Conservation (phyloP, 345 rosid species). For the Eucalyptus pauciflora region DNA sequence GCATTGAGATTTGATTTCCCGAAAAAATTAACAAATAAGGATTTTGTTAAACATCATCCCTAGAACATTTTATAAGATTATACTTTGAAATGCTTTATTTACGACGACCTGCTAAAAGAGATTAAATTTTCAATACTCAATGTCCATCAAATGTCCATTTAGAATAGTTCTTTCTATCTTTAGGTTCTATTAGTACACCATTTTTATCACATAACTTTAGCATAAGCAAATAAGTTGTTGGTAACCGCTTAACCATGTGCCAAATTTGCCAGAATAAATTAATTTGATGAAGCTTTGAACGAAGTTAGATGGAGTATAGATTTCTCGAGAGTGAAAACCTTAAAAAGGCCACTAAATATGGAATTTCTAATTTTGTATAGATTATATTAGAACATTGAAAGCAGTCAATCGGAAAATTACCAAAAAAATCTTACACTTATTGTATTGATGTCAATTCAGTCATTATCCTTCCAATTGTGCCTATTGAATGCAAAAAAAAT, state of each 20-base stretch:
- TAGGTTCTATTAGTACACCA: not conserved
- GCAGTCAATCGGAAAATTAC: rapidly evolving
- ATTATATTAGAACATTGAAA: not conserved
- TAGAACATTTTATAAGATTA: not conserved
- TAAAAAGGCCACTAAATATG: not conserved
- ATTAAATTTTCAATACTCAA: not conserved
- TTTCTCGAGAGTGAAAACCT: not conserved
- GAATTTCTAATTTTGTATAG: not conserved
- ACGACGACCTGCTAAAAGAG: not conserved
- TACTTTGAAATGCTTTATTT: not conserved
- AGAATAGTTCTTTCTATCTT: not conserved
- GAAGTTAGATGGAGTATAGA: not conserved
- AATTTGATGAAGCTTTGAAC: not conserved
- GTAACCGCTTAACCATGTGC: not conserved
- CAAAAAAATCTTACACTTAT: no score
- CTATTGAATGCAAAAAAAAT: rapidly evolving
- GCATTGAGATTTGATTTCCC: not conserved
- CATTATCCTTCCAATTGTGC: not conserved
- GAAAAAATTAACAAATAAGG: not conserved
- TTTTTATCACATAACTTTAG: not conserved
- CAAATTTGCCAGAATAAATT: not conserved
- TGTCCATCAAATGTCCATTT: not conserved
- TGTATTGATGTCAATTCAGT: not conserved
- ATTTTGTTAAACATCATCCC: not conserved
- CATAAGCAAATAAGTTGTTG: not conserved